Base-by-base conservation (phyloP, 257 asterid genomes). In the Voacanga thouarsii region DNA sequence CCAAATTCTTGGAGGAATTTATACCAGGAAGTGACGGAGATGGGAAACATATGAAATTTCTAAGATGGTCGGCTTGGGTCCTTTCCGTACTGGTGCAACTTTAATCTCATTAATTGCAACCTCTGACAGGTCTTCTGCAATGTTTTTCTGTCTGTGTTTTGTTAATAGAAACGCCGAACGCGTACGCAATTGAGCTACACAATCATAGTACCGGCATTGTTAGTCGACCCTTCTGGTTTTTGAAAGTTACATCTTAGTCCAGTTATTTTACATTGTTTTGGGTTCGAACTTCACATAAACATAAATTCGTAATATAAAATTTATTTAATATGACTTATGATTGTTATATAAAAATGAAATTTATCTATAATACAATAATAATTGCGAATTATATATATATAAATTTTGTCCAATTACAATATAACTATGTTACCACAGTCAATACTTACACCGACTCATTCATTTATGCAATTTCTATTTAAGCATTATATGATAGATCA, bases 1-100 rank as follows among this genome's bases (percentile, higher is more conserved):
- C 15, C 21, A 26, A 78, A 57, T 77, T 28, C 50, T 51, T 30
- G 82, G 77, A 64, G 86, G 78, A 82, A 66, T 72, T 80, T 74
- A 81, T 84, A 66, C 24, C 39, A 57, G 37, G 30, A 23, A 51
- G 56, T 76, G 45, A 53, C 12, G 77, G 30, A 75, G 44, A 12
- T 24, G 44, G 19, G 73, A 43, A 30, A 61, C 50, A 74, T 51
- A 77, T 73, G 90, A 90, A 85, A 88, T 51, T 90, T 90, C 94
- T 60, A 57, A 39, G 90, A 82, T 75, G 76, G 59, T 75, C 28
- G 66, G 80, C 23, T 64, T 19, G 60, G 44, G 87, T 77, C 76
- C 82, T 61, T 76, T 23, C 45, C 51, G 53, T 60, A 66, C 67
- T 67, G 67, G 57, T 33, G 61, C 26, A 60, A 72, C 50, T 81